Base-by-base conservation (phyloP, 2,329 filamentous ascomycete genomes). In the Hirsutella thompsonii region DNA sequence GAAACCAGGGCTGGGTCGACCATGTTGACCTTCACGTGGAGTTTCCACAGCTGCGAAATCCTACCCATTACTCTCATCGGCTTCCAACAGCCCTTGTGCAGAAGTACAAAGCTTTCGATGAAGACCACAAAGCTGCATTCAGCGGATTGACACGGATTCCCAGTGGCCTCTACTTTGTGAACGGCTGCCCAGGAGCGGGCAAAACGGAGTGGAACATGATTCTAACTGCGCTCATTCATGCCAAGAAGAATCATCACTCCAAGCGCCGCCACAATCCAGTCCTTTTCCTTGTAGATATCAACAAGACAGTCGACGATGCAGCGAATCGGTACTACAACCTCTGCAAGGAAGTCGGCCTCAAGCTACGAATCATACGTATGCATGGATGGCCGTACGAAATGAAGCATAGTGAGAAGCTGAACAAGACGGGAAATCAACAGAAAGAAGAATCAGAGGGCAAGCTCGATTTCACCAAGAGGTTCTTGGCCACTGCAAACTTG, bases 201-300 rank as follows among this genome's bases (percentile, higher is more conserved):
- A 70, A 70, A 38, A 70, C 67, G 0, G 62, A 68, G 29, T 68
- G 64, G 63, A 67, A 63, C 28, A 58, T 69, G 47, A 50, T 64
- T 1, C 48, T 67, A 2, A 54, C 65, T 2, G 61, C 60, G 0
- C 49, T 68, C 16, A 59, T 62, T 8, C 58, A 60, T 33, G 54
- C 53, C 13, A 60, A 55, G 35, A 49, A 41, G 18, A 51, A 47
- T 9, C 50, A 50, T 20, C 47, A 42, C 3, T 40, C 43, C 2
- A 51, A 45, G n/a, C 46, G 47, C 13, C 42, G 44, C 13, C 47
- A 45, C 8, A 55, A 42, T 5, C 66, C 58, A 6, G 58, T 70
- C 10, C 50, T 70, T 0, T 70, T 68, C 38, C 49, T 70, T 0
- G 54, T 70, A 2, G 67, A 70, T 40, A 63, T 70, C 40, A 70